phyloP scores from a whole-genome alignment of 257 asterid genomes.

The Scutellaria galericulata region DNA sequence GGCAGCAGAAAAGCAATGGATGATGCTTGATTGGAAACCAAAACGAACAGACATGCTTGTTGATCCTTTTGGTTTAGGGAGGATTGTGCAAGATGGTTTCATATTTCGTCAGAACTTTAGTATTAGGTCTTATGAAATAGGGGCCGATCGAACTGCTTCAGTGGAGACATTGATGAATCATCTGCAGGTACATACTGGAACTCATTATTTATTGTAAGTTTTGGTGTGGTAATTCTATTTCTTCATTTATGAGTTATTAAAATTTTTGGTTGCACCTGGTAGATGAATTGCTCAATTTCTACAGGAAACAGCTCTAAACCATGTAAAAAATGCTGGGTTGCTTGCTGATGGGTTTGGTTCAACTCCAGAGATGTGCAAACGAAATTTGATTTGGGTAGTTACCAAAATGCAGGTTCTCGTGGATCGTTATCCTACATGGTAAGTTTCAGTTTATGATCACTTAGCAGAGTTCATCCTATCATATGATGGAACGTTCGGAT shows the following conservation, averaged over 20 bases:
- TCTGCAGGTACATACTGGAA: slow-evolving; percentile 66
- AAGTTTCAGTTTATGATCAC: slow-evolving; percentile 37
- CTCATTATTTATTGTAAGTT: neutral
- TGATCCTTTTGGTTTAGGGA: slow-evolving; percentile 89
- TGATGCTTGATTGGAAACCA: slow-evolving; percentile 99
- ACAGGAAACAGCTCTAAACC: slow-evolving; percentile 98
- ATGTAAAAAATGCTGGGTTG: slow-evolving; percentile 81
- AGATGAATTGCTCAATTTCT: slow-evolving; percentile 40
- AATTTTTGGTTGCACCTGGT: slow-evolving; percentile 7
- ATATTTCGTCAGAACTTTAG: slow-evolving; percentile 92
- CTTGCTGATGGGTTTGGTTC: slow-evolving; percentile 97
- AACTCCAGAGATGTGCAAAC: slow-evolving; percentile 94
- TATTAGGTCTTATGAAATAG: slow-evolving; percentile 95
- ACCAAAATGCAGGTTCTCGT: slow-evolving; percentile 89
- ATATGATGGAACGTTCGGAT: slow-evolving; percentile 24
- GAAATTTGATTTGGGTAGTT: slow-evolving; percentile 94
- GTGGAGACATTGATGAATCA: slow-evolving; percentile 96
- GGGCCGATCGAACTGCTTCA: slow-evolving; percentile 97
- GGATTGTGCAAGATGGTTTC: slow-evolving; percentile 83
- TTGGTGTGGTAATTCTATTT: slow-evolving; percentile 19
- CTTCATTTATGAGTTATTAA: neutral
- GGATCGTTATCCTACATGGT: slow-evolving; percentile 97
- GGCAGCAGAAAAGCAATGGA: slow-evolving; percentile 99
- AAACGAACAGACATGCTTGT: slow-evolving; percentile 78
- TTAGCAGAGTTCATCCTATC: neutral